A percentile compares a stretch with the other conserved stretches of the same genome.
phyloP scores from a whole-genome alignment of 2,329 filamentous ascomycete genomes.

The Triangularia setosa region DNA sequence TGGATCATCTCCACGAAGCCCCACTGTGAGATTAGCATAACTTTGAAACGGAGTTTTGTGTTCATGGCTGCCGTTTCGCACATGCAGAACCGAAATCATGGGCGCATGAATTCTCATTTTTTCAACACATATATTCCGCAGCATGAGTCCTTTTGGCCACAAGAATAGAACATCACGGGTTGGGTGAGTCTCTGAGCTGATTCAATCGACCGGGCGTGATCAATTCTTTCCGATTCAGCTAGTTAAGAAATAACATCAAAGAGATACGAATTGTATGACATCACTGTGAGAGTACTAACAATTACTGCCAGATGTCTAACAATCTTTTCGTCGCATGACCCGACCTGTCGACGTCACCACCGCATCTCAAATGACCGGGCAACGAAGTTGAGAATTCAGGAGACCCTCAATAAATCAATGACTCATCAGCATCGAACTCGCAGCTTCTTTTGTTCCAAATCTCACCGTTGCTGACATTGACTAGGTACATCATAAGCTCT shows the following conservation, averaged over 20 bases:
- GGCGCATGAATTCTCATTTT: not conserved
- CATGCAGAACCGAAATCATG: not conserved
- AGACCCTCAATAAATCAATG: not conserved
- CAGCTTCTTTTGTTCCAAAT: not conserved
- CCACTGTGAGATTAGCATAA: constrained; percentile 4
- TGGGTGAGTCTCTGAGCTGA: not conserved
- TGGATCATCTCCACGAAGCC: not conserved
- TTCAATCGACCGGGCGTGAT: not conserved
- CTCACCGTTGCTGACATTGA: not conserved
- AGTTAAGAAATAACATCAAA: not conserved
- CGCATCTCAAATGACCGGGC: not conserved
- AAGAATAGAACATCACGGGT: not conserved
- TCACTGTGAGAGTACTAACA: not conserved
- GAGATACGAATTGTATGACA: not conserved
- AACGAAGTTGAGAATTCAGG: not conserved
- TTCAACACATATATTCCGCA: not conserved
- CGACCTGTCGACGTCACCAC: not conserved
- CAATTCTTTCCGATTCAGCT: no score
- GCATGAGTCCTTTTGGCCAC: not conserved
- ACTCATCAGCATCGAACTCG: not conserved
- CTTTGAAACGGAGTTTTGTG: not conserved
- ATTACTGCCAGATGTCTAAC: not conserved
- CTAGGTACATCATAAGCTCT: not conserved
- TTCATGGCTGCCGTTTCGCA: not conserved
- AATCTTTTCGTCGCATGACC: not conserved